A percentile compares a stretch with the other conserved stretches of the same genome.
phyloP scores from a whole-genome alignment of 2,329 filamentous ascomycete species.

The Aaosphaeria pasadenensis region DNA sequence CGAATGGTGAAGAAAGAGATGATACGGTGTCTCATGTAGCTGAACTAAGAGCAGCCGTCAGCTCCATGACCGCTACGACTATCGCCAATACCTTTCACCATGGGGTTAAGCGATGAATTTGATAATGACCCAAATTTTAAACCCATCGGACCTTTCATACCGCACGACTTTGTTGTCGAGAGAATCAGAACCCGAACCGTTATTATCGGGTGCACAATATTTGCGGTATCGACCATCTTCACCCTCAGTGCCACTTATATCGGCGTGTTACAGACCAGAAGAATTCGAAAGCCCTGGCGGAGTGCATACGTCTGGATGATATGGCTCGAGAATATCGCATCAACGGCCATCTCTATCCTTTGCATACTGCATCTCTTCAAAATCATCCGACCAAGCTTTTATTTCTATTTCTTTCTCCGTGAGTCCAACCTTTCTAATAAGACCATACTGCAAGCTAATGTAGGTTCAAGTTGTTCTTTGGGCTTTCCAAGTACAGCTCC shows the following conservation, averaged over 20 bases:
- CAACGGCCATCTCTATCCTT: constrained; percentile 42
- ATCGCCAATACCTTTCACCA: no score
- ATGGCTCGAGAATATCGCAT: constrained; percentile 47
- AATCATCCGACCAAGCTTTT: constrained; percentile 23
- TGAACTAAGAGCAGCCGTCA: no score
- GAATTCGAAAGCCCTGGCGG: constrained; percentile 20
- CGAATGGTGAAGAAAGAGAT: no score
- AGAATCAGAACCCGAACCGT: constrained; percentile 16
- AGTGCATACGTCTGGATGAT: constrained; percentile 50
- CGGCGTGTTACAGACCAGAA: constrained; percentile 22
- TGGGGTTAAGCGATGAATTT: neutral
- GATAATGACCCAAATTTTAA: constrained; percentile 13
- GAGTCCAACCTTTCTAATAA: neutral
- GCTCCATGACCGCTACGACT: no score
- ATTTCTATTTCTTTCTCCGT: constrained; percentile 1
- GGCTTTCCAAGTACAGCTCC: constrained; percentile 37
- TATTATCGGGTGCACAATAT: constrained; percentile 15
- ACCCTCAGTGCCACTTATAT: constrained; percentile 25
- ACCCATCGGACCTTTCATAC: constrained; percentile 24
- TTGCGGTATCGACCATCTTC: constrained; percentile 17
- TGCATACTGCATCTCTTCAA: constrained; percentile 35
- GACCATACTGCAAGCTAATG: constrained; percentile 1
- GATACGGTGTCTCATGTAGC: no score
- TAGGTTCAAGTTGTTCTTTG: constrained; percentile 28
- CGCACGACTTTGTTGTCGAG: constrained; percentile 13